These are phyloP conservation scores for Kluyveromyces aestuarii DNA, from an alignment of 805 yeast genomes.

Conservation along the genomic window DNA sequence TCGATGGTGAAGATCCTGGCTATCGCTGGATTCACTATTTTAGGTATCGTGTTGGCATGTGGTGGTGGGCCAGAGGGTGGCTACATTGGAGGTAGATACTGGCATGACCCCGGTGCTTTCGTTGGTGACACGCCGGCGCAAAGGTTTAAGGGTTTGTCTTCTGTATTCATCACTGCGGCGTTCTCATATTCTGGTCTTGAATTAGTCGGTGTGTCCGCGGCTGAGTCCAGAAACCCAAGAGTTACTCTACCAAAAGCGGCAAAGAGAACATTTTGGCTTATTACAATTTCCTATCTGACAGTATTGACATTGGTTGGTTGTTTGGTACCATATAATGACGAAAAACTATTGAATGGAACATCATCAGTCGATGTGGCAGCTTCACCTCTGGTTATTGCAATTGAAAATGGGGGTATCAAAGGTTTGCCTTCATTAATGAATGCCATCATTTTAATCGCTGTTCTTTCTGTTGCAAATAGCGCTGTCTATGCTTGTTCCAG, in stretches of 20 bases:
- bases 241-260: conserved; percentile 61
- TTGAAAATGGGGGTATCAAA: conserved; percentile 52
- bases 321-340: conserved; percentile 53
- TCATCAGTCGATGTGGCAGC: conserved; percentile 52
- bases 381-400: conserved; percentile 70
- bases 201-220: conserved; percentile 66
- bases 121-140: conserved; percentile 32
- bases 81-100: conserved; percentile 41
- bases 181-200: conserved; percentile 73
- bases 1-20: conserved; percentile 41
- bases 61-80: conserved; percentile 47
- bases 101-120: conserved; percentile 52
- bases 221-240: conserved; percentile 64
- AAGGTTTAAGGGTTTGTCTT: conserved; percentile 53
- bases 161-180: conserved; percentile 71
- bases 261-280: conserved; percentile 80
- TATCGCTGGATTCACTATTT: conserved; percentile 38
- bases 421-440: conserved; percentile 66
- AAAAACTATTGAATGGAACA: conserved; percentile 38
- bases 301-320: conserved; percentile 51
- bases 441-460: conserved; percentile 59
- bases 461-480: conserved; percentile 65
- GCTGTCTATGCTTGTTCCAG: conserved; percentile 64
- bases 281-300: conserved; percentile 58
- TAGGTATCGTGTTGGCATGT: conserved; percentile 39